phyloP scores from a whole-genome alignment of 352 stramenopile species.

The Phytophthora sansomeana region DNA sequence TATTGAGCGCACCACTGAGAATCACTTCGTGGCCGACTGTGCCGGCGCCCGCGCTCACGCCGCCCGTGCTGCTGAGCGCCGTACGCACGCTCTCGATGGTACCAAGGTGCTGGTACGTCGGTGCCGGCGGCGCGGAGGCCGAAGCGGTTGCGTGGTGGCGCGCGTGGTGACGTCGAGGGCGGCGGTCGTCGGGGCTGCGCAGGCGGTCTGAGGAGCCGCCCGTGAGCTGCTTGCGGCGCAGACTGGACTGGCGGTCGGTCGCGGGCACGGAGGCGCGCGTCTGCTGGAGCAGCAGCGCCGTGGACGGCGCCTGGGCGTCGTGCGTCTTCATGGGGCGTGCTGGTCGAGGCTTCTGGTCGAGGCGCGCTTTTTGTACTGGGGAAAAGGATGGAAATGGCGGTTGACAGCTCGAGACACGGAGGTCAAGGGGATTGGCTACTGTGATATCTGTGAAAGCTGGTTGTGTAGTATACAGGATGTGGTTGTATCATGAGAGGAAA shows the following conservation, averaged over 20 bases:
- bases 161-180: conserved; percentile 14
- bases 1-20: conserved; percentile 65
- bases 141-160: no score
- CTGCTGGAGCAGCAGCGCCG: conserved; percentile 30
- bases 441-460: background rate
- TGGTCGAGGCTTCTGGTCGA: no score
- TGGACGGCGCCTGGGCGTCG: conserved; percentile 17
- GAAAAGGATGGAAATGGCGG: conserved; percentile 29
- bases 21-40: conserved; percentile 56
- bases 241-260: conserved; percentile 8
- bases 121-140: conserved; percentile 7
- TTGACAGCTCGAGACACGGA: conserved; percentile 15
- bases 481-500: background rate
- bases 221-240: conserved; percentile 21
- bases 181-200: conserved; percentile 17
- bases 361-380: conserved; percentile 7
- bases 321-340: conserved; percentile 33
- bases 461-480: background rate
- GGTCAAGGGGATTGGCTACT: background rate
- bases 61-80: conserved; percentile 32
- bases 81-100: conserved; percentile 47
- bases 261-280: conserved; percentile 19
- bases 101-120: conserved; percentile 36
- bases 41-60: conserved; percentile 3
- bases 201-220: conserved; percentile 21